Evolutionary conservation across 2,329 filamentous ascomycete genomes (phyloP).

Genomic region (Escovopsis sp.): DNA sequence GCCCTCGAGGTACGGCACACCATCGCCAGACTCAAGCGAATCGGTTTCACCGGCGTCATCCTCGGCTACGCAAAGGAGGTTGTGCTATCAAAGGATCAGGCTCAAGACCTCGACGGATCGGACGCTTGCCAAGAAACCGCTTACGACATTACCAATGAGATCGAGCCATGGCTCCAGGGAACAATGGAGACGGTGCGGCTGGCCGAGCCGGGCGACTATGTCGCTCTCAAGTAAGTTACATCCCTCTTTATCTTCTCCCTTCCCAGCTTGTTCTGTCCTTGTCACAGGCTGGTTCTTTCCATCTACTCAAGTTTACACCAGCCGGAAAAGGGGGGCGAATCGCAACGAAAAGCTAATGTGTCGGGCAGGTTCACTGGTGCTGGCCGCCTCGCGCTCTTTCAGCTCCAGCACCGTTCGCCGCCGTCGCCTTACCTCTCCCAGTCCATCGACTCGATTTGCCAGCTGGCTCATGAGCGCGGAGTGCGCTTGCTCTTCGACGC

Average conservation of each 20-base stretch:
- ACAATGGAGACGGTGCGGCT: slow-evolving; percentile 61
- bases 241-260: too few relatives aligned
- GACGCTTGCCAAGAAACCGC: slow-evolving; percentile 33
- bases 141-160: slow-evolving; percentile 40
- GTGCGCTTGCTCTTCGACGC: slow-evolving; percentile 73
- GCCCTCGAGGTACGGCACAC: slow-evolving; percentile 51
- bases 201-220: slow-evolving; percentile 46
- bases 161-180: slow-evolving; percentile 57
- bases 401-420: slow-evolving; percentile 46
- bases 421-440: slow-evolving; percentile 50
- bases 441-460: slow-evolving; percentile 62
- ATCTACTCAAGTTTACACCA: not conserved
- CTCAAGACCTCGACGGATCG: slow-evolving; percentile 26
- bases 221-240: slow-evolving; percentile 42
- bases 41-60: slow-evolving; percentile 75
- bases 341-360: not conserved
- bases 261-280: not conserved
- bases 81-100: slow-evolving; percentile 46
- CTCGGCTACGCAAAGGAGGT: slow-evolving; percentile 75
- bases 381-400: slow-evolving; percentile 54
- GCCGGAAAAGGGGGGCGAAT: too few relatives aligned
- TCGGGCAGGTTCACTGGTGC: slow-evolving; percentile 58
- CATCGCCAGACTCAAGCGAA: slow-evolving; percentile 48
- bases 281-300: not conserved
- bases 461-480: slow-evolving; percentile 51